Evolutionary conservation across 1,284 basidiomycete genomes (phyloP), one percentile per base, ranked within the genome.

Genomic region (Porodaedalea pini): DNA sequence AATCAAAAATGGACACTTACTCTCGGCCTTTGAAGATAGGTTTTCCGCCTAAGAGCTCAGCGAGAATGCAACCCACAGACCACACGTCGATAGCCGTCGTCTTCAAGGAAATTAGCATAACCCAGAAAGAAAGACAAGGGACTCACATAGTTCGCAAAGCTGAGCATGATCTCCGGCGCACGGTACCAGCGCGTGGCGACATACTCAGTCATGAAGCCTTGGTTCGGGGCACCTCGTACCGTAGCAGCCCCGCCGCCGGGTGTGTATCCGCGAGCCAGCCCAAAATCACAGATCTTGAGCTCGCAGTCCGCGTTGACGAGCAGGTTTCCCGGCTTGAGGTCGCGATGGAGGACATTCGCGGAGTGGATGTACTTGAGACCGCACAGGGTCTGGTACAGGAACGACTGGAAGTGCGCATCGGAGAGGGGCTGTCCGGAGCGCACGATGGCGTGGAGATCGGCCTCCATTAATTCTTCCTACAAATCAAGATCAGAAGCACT

Each of bases 171-270:
- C 75, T 98, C 94, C 0, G 95, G 95, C 17, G 94, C 94, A 52
- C 94, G 81, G 71, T 98, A 98, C 95, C 94, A 98, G 57, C 94
- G 80, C 8, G 94, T 98, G n/a, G 94, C 94, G 31, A 97, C 94
- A 71, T 94, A 97, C 74, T 99, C 97, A 0, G 97, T 99, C 97
- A 99, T 99, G 76, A 99, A 98, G 0, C 95, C 94, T 65, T 94
- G 93, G 66, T 92, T 92, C 15, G 76, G 77, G 44, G 74, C 74
- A 50, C 73, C 71, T 36, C 87, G 88, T 11, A 83, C 82, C 0
- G 79, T 78, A 64, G 81, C 81, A 56, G 85, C 79, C 54, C 86
- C 79, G 51, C 83, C 82, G 2, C 88, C 92, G 54, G 94, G 86
- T 13, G 82, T 94, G 73, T 98, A 98, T 1, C 96, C 97, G 67